Evolutionary conservation across 2,329 filamentous ascomycete genomes (phyloP).

Genomic region (Sporothrix luriei): DNA sequence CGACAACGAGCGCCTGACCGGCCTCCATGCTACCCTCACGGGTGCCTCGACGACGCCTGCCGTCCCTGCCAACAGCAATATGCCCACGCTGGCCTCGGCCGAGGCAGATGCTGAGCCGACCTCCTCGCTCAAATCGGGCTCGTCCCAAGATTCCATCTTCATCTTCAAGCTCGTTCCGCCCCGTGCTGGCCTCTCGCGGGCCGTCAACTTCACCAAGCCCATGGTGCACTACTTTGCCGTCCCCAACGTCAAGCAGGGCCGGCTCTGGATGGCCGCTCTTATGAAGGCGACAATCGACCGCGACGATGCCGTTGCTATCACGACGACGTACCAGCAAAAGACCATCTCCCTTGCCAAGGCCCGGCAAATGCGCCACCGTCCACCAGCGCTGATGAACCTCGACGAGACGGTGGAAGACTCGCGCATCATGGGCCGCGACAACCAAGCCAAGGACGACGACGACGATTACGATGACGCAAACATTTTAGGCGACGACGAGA

Average conservation of each 20-base stretch:
- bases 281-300: constrained; percentile 99
- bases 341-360: constrained; percentile 93
- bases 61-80: constrained; percentile 51
- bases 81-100: constrained; percentile 50
- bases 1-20: constrained; percentile 86
- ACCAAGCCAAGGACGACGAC: constrained; percentile 37
- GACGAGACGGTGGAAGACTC: constrained; percentile 50
- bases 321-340: constrained; percentile 94
- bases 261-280: constrained; percentile 95
- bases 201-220: constrained; percentile 96
- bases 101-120: constrained; percentile 53
- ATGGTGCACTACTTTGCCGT: constrained; percentile 98
- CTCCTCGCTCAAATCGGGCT: constrained; percentile 35
- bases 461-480: constrained; percentile 32
- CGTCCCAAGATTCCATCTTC: constrained; percentile 68
- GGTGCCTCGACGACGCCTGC: constrained; percentile 74
- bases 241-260: constrained; percentile 82
- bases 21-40: constrained; percentile 87
- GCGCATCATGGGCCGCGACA: constrained; percentile 22
- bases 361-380: constrained; percentile 81
- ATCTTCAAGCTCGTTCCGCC: constrained; percentile 98
- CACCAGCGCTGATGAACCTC: constrained; percentile 80
- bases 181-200: constrained; percentile 79
- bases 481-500: constrained; percentile 36
- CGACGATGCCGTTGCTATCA: constrained; percentile 76